Evolutionary conservation across 495 filamentous ascomycete species (phyloP), one percentile per base, ranked within the genome.

Genomic region (Copromyces sp.): DNA sequence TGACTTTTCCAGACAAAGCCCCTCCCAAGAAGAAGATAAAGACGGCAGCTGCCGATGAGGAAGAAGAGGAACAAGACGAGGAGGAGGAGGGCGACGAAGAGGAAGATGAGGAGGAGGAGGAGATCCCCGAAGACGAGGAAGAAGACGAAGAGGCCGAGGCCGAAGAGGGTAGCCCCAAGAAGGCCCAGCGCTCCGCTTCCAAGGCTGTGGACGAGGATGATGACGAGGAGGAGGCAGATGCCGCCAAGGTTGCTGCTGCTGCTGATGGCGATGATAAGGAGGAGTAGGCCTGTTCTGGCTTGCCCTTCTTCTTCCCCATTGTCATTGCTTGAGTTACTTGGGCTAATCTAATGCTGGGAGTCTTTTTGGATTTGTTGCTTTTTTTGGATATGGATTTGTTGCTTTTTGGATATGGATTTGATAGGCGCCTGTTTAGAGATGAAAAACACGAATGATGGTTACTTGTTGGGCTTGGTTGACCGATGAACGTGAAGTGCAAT

Each of bases 21-120:
- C 84, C 83, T 69, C 84, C 84, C 42, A 85, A 82, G 77, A 85
- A 85, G 76, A 85, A 85, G 76, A 73, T 79, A 75, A 85, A 85
- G 81, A 84, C 80, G 17, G 74, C 73, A 44, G 70, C 78, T 35
- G 75, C 74, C 70, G 81, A 80, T 35, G 77, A 78, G 1, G 80
- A 73, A 24, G 75, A 74, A 29, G 79, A 79, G 24, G 80, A 81
- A 5, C 81, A 79, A 24, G 78, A 79, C 9, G 79, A 78, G 24
- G 77, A 76, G 5, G 75, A 80, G 8, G 77, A 77, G 9, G 78
- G 78, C 9, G 80, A 77, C 1, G 82, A 80, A 8, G 81, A 80
- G 2, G 80, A 75, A 12, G 81, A 80, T 3, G 81, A 71, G 16
- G 78, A 75, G 9, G 81, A 82, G 17, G 81, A 69, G 5, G 77